Conservation (phyloP, 108 stramenopile genomes). For the Asterionellopsis glacialis region DNA sequence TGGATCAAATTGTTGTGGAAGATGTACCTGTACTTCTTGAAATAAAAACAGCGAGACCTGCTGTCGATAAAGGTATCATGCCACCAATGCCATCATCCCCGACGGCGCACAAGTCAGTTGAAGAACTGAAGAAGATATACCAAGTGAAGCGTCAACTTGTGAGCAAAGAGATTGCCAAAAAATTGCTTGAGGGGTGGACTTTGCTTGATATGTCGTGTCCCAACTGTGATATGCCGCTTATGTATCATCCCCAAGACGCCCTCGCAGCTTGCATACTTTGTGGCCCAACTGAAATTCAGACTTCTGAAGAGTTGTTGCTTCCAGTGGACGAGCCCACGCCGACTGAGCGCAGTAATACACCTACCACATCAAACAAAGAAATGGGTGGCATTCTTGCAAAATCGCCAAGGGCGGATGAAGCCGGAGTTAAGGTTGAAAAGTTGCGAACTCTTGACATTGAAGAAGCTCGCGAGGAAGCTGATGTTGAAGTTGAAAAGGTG, state of each 20-base stretch:
- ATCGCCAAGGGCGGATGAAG: not conserved
- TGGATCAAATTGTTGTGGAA: not conserved
- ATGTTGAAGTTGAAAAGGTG: not conserved
- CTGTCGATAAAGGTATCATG: not conserved
- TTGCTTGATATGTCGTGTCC: constrained; percentile 47
- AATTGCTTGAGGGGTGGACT: constrained; percentile 48
- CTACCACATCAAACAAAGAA: not conserved
- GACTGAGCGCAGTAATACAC: not conserved
- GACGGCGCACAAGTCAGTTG: not conserved
- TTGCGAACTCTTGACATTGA: constrained; percentile 10
- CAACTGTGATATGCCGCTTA: constrained; percentile 45
- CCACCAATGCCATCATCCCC: not conserved
- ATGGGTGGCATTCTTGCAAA: not conserved
- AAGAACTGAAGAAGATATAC: constrained; percentile 23
- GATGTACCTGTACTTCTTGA: not conserved
- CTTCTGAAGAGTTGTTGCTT: too few species aligned
- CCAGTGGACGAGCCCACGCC: not conserved
- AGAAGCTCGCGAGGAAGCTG: constrained; percentile 7
- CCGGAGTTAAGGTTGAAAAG: not conserved
- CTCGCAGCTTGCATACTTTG: constrained; percentile 45
- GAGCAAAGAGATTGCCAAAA: constrained; percentile 52
- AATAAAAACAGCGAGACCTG: not conserved
- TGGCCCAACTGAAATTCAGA: constrained; percentile 4
- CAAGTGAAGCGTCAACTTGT: constrained; percentile 35
- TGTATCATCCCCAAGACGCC: constrained; percentile 29